These are phyloP conservation scores for Saccharomycodes ludwigii DNA, from an alignment of 805 yeast genomes.

Conservation along the genomic window DNA sequence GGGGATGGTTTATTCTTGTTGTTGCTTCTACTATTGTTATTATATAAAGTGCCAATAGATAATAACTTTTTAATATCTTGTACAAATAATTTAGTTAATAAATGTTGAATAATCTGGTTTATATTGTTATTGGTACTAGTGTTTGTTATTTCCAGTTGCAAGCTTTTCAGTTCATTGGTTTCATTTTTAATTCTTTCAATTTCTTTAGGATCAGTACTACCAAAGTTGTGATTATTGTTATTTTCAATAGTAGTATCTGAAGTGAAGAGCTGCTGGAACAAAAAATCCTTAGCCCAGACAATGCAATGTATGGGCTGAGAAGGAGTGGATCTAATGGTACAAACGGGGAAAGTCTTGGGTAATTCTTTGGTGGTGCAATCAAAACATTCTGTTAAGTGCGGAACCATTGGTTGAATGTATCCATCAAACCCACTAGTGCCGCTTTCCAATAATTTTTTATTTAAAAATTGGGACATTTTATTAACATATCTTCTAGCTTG, in stretches of 20 bases:
- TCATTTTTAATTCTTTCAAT: constrained; percentile 54
- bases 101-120: constrained; percentile 20
- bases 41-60: constrained; percentile 67
- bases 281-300: constrained; percentile 92
- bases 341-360: constrained; percentile 87
- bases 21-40: constrained; percentile 51
- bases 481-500: constrained; percentile 90
- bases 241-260: constrained; percentile 27
- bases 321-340: constrained; percentile 95
- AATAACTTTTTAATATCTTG: constrained; percentile 72
- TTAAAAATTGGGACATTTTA: constrained; percentile 59
- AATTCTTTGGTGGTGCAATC: constrained; percentile 82
- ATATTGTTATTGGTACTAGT: too few relatives aligned
- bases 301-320: constrained; percentile 92
- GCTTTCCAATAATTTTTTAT: constrained; percentile 73
- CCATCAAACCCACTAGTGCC: constrained; percentile 96
- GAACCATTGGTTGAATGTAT: constrained; percentile 84
- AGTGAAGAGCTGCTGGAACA: constrained; percentile 71
- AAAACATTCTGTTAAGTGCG: constrained; percentile 79
- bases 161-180: constrained; percentile 42
- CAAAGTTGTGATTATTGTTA: constrained; percentile 30
- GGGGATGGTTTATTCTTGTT: constrained; percentile 59
- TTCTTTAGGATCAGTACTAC: constrained; percentile 54
- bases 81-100: constrained; percentile 49
- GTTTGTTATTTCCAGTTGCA: constrained; percentile 16